Base-by-base conservation (phyloP, 83 land plant genomes). In the Thuja plicata region DNA sequence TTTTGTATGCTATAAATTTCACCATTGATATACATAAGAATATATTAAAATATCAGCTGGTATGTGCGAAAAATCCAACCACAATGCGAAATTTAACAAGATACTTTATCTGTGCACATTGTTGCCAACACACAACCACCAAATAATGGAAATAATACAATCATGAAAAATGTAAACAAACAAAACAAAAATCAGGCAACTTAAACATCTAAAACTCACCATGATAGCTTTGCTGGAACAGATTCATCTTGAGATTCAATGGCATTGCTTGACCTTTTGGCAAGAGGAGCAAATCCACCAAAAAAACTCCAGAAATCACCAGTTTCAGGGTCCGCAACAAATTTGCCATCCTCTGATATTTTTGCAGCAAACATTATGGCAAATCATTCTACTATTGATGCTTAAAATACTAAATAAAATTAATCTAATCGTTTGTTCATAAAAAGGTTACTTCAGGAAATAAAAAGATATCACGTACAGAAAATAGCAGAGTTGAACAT, bases 271-370 rank as follows among this genome's bases (percentile, higher is more conserved):
- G 86, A 11, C 45, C 91, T 93, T 60, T 89, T 85, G 15, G 93
- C 87, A 90, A 96, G 91, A 24, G 97, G 97, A 8, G 97, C 97
- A 95, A 88, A 94, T 19, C 97, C 97, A 79, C 97, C 97, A 95
- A 96, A 96, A 24, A 94, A 88, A 54, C 92, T 88, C 97, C 97
- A 96, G 85, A 96, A 96, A 45, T 96, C 97, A 7, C 97, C 97
- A 89, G 90, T 94, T 87, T 95, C 97, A 90, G 94, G 45, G 87
- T 96, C 97, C 48, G 93, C 97, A 74, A 95, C 95, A 81, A 96
- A 86, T 89, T 96, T 96, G 7, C 97, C 97, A 94, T 96, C 97
- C 91, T 96, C 97, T 96, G 34, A 60, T 57, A 84, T 3, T 46
- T 84, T 30, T 46, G 35, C 57, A 48, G 86, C 1, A 84, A 81